Conservation (phyloP, 164 flowering plant genomes). For the Cinnamomum chago region DNA sequence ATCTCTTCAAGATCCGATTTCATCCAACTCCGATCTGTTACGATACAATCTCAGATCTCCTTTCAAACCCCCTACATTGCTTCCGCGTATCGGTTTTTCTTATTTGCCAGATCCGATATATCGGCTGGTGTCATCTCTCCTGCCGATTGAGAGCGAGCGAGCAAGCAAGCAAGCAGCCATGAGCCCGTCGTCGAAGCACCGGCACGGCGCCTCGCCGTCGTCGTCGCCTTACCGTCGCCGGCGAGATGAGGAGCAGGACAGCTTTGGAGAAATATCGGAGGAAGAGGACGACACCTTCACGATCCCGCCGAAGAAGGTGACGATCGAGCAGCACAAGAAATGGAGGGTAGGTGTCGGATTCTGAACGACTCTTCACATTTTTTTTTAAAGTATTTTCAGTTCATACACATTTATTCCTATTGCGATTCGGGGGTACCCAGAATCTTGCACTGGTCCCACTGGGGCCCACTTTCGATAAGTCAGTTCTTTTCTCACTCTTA, state of each 20-base stretch:
- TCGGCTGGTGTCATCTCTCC: not conserved
- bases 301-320: slow-evolving; percentile 1
- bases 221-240: not conserved
- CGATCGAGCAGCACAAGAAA: not conserved
- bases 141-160: not conserved
- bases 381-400: not conserved
- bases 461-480: no score
- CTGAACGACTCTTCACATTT: not conserved
- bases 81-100: not conserved
- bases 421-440: not conserved
- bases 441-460: not conserved
- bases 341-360: not conserved
- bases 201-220: not conserved
- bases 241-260: not conserved
- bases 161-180: no score
- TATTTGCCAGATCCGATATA: not conserved
- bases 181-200: no score
- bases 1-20: no score
- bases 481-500: no score
- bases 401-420: not conserved
- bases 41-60: no score
- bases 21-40: no score
- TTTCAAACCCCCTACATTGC: not conserved
- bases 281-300: not conserved
- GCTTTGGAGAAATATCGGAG: not conserved